Conservation (phyloP, 352 stramenopile species). For the Globisporangium irregulare region DNA sequence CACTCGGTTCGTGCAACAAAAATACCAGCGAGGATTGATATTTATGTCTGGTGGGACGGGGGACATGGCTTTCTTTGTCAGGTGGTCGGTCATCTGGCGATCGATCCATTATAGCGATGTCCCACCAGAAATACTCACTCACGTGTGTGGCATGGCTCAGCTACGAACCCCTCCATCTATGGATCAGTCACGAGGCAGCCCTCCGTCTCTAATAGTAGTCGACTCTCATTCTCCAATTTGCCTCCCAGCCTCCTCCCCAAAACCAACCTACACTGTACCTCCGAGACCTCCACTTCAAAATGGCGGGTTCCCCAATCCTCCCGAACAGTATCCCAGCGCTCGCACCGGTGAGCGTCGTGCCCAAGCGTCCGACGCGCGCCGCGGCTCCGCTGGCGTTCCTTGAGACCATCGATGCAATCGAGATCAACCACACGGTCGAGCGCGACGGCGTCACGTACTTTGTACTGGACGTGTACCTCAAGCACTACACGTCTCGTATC, state of each 20-base stretch:
- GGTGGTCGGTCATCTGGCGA: background rate
- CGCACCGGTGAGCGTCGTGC: background rate
- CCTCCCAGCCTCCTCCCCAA: background rate
- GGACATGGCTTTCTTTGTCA: background rate
- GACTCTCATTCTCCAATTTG: background rate
- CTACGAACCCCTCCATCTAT: background rate
- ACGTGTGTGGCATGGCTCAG: background rate
- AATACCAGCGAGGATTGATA: background rate
- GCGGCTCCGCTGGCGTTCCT: slow-evolving; percentile 15
- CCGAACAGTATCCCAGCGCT: background rate
- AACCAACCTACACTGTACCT: background rate
- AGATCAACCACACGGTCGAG: slow-evolving; percentile 24
- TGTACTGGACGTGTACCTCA: slow-evolving; percentile 50
- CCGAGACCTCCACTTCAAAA: background rate
- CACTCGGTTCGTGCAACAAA: too few relatives aligned
- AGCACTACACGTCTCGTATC: slow-evolving; percentile 54
- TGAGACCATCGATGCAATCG: slow-evolving; percentile 27
- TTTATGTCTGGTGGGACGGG: background rate
- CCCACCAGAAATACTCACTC: background rate
- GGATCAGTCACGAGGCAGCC: background rate
- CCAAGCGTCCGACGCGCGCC: background rate
- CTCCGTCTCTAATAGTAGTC: background rate
- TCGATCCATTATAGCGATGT: background rate
- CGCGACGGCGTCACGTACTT: slow-evolving; percentile 28
- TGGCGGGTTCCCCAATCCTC: background rate